These are phyloP conservation scores for Gossypium turneri DNA, from an alignment of 345 rosid species.

Conservation along the genomic window DNA sequence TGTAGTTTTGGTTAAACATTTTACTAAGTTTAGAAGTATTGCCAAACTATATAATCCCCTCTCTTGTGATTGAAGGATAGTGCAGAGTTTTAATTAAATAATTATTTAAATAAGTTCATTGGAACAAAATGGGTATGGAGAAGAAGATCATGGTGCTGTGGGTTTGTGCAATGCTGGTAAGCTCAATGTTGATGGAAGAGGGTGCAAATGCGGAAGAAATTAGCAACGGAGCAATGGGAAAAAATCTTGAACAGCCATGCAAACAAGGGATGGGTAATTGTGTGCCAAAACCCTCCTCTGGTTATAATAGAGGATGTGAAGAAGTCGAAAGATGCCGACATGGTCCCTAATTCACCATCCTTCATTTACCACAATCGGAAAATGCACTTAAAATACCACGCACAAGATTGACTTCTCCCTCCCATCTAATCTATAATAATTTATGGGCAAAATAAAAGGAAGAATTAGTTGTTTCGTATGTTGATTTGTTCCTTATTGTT, in stretches of 20 bases:
- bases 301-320: too few species aligned
- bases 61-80: background rate
- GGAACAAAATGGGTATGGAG: background rate
- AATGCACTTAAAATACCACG: too few species aligned
- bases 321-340: too few species aligned
- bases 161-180: background rate
- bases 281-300: too few species aligned
- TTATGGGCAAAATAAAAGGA: too few species aligned
- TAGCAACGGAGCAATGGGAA: background rate
- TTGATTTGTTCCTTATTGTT: too few species aligned
- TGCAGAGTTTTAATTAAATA: background rate
- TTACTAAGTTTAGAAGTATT: background rate
- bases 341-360: too few species aligned
- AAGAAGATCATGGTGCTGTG: background rate
- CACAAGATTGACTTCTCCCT: too few species aligned
- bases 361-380: too few species aligned
- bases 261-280: too few species aligned
- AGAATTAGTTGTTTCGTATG: too few species aligned
- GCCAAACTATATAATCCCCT: background rate
- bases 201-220: background rate
- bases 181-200: background rate
- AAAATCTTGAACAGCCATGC: background rate
- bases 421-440: too few species aligned
- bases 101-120: background rate
- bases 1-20: background rate